Evolutionary conservation across 805 yeast genomes (phyloP).

Genomic region (Diddensiella santjacobensis): DNA sequence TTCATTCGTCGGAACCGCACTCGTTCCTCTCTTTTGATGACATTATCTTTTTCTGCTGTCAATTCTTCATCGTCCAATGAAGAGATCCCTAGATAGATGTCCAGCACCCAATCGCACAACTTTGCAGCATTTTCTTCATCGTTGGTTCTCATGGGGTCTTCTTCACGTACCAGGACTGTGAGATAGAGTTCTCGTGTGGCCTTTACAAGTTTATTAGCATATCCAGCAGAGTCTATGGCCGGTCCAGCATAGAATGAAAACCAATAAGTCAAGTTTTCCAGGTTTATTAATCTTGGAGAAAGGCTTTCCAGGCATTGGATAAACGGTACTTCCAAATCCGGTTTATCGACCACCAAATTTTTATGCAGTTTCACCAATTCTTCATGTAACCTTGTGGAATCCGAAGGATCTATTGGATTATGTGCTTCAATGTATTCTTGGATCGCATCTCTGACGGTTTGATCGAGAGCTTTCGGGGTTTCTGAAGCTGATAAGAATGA

Average conservation of each 20-base stretch:
- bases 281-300: constrained; percentile 29
- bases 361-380: constrained; percentile 29
- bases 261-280: constrained; percentile 43
- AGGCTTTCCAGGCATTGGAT: constrained; percentile 31
- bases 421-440: constrained; percentile 14
- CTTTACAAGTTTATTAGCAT: constrained; percentile 37
- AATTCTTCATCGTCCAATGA: not conserved
- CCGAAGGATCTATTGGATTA: constrained; percentile 18
- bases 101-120: constrained; percentile 26
- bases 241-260: constrained; percentile 44
- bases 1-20: constrained; percentile 46
- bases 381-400: constrained; percentile 35
- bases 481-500: constrained; percentile 5
- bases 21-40: constrained; percentile 41
- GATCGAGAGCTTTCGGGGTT: constrained; percentile 2
- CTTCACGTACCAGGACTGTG: constrained; percentile 27
- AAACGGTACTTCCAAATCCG: constrained; percentile 27
- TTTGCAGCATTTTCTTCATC: constrained; percentile 22
- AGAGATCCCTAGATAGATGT: constrained; percentile 22
- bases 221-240: constrained; percentile 59
- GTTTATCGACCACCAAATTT: constrained; percentile 15
- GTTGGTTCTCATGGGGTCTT: constrained; percentile 21
- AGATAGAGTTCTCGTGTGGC: constrained; percentile 32
- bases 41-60: constrained; percentile 31
- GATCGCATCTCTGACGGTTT: constrained; percentile 8